Evolutionary conservation across 2,329 filamentous ascomycete genomes (phyloP).

Genomic region (Colletotrichum incanum): DNA sequence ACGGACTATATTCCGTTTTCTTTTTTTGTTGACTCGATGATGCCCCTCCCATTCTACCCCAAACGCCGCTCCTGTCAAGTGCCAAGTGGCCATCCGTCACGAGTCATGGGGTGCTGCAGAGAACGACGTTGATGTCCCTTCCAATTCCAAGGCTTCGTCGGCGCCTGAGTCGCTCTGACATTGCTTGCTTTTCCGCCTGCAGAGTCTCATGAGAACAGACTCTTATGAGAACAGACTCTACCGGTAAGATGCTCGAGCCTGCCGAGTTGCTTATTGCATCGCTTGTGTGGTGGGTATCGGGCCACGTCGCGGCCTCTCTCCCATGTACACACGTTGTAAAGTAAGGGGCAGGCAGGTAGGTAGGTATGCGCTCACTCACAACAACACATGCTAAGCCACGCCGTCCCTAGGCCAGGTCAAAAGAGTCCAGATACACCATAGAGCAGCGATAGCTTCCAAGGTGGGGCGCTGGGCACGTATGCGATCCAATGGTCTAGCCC

Average conservation of each 20-base stretch:
- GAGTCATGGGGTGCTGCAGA: constrained; percentile 35
- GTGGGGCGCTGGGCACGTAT: constrained; percentile 18
- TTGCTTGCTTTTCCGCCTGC: constrained; percentile 33
- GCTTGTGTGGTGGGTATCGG: constrained; percentile 8
- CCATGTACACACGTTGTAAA: too few relatives aligned
- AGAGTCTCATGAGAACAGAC: neutral
- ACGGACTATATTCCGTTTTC: constrained; percentile 13
- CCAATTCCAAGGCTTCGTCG: constrained; percentile 6
- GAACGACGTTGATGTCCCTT: neutral
- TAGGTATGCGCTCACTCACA: too few relatives aligned
- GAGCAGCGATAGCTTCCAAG: constrained; percentile 1
- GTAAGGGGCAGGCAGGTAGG: too few relatives aligned
- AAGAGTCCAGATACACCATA: neutral
- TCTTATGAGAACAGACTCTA: constrained; percentile 3
- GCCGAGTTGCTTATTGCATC: constrained; percentile 1
- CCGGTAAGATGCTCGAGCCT: neutral
- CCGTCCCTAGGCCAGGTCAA: constrained; percentile 12
- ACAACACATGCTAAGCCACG: constrained; percentile 38
- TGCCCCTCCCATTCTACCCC: constrained; percentile 19
- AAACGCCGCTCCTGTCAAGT: constrained; percentile 10
- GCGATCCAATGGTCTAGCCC: constrained; percentile 24
- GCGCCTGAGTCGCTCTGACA: constrained; percentile 11
- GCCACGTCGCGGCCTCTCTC: neutral
- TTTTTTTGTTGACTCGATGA: neutral
- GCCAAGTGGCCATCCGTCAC: constrained; percentile 14